Evolutionary conservation across 495 filamentous ascomycete species (phyloP), one percentile per base, ranked within the genome.

Genomic region (Lasiosphaeria ovina): DNA sequence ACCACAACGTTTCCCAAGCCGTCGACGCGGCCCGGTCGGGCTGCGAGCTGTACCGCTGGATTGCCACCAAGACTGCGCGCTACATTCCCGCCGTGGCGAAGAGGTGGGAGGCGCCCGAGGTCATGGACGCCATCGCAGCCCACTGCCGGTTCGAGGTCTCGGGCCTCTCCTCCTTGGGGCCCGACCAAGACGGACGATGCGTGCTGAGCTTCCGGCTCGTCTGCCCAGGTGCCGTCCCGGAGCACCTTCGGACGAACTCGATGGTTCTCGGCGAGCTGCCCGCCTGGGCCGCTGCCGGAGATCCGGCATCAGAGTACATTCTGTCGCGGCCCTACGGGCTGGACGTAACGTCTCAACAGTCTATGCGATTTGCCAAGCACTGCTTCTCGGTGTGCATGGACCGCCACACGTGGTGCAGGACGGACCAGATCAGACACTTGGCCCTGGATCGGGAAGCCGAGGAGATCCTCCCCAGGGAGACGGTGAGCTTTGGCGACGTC

Each of bases 1-100:
- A 44, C 24, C 38, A 55, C 35, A 24, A 44, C 54, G 6, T 55
- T n/a, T 5, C 7, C 38, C 35, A 44, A 31, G 54, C 54, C 11
- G 24, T 32, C 38, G 38, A 32, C 8, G 35, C 54, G 3, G 54
- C 54, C 24, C n/a, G 3, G 4, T 42, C 35, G 3, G 54, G 54
- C 54, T 55, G 54, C 24, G 35, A 55, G 16, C 16, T 55, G n/a
- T 55, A 55, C 12, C 54, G 54, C 9, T 55, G 54, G 54, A 16
- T 55, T 5, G 24, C 34, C 32, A 24, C 11, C 32, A 38, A 35
- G 12, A 36, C 34, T 3, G 51, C 51, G 14, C 51, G 51, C 31
- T 35, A 54, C 51, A 55, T 55, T 14, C 4, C 9, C 2, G 6
- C 17, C 6, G 35, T 55, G 7, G 8, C 35, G n/a, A 0, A 44